Evolutionary conservation across 768 basidiomycete genomes (phyloP).

Genomic region (Dentipellis sp.): DNA sequence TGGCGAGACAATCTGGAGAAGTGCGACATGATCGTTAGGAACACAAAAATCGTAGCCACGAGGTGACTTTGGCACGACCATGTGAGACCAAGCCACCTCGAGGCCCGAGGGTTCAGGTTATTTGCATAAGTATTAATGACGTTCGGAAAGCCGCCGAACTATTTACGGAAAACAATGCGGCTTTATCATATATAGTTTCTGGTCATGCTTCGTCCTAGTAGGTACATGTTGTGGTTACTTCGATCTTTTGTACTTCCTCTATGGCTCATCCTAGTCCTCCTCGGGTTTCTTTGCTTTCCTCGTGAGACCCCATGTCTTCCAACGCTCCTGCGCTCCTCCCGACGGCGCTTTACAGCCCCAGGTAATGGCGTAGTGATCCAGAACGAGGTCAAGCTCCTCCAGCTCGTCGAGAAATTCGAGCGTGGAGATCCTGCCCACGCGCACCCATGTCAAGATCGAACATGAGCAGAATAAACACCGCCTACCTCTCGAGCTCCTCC

Average conservation of each 20-base stretch:
- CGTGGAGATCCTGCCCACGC: slow-evolving; percentile 48
- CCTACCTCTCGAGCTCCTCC: slow-evolving; percentile 35
- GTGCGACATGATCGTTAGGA: too few species aligned
- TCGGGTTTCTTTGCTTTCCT: not conserved
- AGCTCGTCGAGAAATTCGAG: slow-evolving; percentile 90
- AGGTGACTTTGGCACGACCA: too few species aligned
- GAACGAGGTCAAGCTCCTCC: slow-evolving; percentile 87
- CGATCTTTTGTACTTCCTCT: not conserved
- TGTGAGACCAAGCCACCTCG: too few species aligned
- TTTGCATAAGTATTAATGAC: too few species aligned
- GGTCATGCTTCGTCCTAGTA: too few species aligned
- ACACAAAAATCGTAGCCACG: too few species aligned
- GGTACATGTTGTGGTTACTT: too few species aligned
- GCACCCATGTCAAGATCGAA: not conserved
- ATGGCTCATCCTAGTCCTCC: not conserved
- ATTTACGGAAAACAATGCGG: too few species aligned
- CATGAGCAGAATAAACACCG: not conserved
- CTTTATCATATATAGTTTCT: too few species aligned
- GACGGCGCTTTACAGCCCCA: slow-evolving; percentile 43
- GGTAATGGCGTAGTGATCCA: slow-evolving; percentile 82
- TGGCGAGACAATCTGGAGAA: too few species aligned
- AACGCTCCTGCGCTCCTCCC: not conserved
- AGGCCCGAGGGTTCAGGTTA: too few species aligned
- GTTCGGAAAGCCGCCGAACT: too few species aligned
- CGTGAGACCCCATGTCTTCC: not conserved